Base-by-base conservation (phyloP, 139 green algal species). In the Yamagishiella unicocca region DNA sequence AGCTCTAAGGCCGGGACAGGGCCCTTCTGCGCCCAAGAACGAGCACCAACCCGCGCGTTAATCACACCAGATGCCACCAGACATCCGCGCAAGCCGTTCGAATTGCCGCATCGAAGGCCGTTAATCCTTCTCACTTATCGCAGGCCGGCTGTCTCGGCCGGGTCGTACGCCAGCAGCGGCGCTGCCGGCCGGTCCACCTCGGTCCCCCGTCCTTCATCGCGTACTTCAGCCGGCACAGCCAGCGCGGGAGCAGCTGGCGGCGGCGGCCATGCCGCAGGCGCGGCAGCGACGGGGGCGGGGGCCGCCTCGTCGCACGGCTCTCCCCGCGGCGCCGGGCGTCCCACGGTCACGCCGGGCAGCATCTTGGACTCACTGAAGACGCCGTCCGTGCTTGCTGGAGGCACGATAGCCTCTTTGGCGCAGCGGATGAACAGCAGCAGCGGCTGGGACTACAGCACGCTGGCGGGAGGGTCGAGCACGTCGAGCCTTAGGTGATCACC, bases 371-470 rank as follows among this genome's bases (percentile, higher is more conserved):
- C 53, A 6, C 70, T 78, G 22, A 55, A 31, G 37, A 78, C 70
- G 37, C 70, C 70, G 21, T 58, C 70, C 38, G 70, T 78, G 24
- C 38, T 78, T 1, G 3, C 70, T 35, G 66, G 66, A 33, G 66
- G 33, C 21, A 25, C 33, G 9, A 21, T 12, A 40, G 74, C 74
- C 6, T 68, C 46, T 37, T 35, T 53, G 76, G 76, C 76, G 31
- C 76, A 83, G 55, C 76, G 76, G 10, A 54, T 71, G 33, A 83
- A 83, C 76, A 71, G 76, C 76, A 71, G 50, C 76, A 71, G 53
- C 53, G 76, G 33, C 14, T 8, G 53, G 33, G 76, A 83, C 76
- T 83, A 83, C 55, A 38, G 76, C 53, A 71, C 4, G 50, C 53
- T 83, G 31, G n/a, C 9, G 50, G 31, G 50, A 31, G 31, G 75